Base-by-base conservation (phyloP, 1,284 basidiomycete species). In the Puccinia triticina region DNA sequence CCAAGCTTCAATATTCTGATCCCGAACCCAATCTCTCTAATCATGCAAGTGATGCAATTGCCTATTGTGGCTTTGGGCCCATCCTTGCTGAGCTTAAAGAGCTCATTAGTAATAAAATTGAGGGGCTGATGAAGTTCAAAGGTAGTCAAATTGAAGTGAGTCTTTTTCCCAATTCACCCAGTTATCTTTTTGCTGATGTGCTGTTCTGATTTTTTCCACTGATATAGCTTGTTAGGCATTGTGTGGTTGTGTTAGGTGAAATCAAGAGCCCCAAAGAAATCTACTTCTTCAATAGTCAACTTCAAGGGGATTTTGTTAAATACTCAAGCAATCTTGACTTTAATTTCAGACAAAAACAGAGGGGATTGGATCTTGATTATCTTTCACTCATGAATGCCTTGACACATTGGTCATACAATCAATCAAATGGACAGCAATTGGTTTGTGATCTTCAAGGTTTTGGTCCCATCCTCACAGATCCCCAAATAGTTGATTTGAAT, bases 381-480 rank as follows among this genome's bases (percentile, higher is more conserved):
- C 59, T 64, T 64, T 64, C 59, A 5, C 32, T 64, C 5, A 64
- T 64, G 59, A 64, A 64, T 64, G 59, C 32, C 5, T 26, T 59
- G 26, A 59, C 57, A 3, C 57, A 59, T 59, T 59, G 57, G 57
- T 59, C 57, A 18, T 64, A 64, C 32, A 64, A 34, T 64, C 59
- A 64, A 64, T 64, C 59, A 10, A 8, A 21, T 16, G 59, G 59
- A 18, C 59, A 64, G 32, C 59, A 21, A 16, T 37, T 64, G 26
- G 59, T 64, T 10, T 64, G 59, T 64, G 59, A 64, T 37, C 59
- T 64, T 5, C 59, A 64, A 64, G 59, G 59, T 34, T 64, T 64
- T 64, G 32, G 59, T 8, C 29, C 59, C 29, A 64, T 64, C 16
- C 59, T 64, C 11, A 64, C 59, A 8, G 59, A 64, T 37, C 59